Evolutionary conservation across 768 basidiomycete species (phyloP), one percentile per base, ranked within the genome.

Genomic region (Lyophyllum atratum): DNA sequence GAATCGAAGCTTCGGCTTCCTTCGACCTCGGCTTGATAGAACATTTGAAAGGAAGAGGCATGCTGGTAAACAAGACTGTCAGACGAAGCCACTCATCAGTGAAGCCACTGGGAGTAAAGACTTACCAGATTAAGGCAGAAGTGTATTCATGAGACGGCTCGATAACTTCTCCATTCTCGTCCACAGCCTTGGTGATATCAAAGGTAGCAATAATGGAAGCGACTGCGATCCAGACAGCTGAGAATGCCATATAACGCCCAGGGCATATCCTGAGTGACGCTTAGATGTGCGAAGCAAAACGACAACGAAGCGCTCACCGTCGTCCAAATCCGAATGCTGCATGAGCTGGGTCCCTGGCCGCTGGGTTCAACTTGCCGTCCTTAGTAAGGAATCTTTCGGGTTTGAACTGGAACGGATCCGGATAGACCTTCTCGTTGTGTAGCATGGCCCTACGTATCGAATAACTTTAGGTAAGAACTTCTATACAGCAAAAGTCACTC

Each of bases 301-400:
- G 9, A 15, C 33, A 8, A 15, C 1, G 9, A 7, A 6, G 8
- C 34, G 2, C 19, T 42, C n/a, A 57, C 69, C 66, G 54, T 47
- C 61, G 46, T 46, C 60, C 60, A 33, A 70, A 70, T 10, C 68
- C 69, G 53, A 69, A 68, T 6, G 64, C 62, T 7, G 40, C 52
- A 24, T 43, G 24, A 11, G 59, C 49, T 9, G 63, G 60, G 31
- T 71, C 65, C 11, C 54, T 43, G 11, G 67, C 54, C 11, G 48
- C 55, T 7, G 42, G 53, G 14, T 62, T 56, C 26, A 62, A 39
- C 26, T 68, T 65, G 2, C 61, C 26, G 49, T 68, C 52, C 62
- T 76, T 60, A 65, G 72, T 44, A n/a, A n/a, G n/a, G 56, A 73
- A 78, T 7, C 77, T 64, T n/a, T 74, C 77, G 3, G 76, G 76